Base-by-base conservation (phyloP, 805 yeast species). In the Lachancea dasiensis region DNA sequence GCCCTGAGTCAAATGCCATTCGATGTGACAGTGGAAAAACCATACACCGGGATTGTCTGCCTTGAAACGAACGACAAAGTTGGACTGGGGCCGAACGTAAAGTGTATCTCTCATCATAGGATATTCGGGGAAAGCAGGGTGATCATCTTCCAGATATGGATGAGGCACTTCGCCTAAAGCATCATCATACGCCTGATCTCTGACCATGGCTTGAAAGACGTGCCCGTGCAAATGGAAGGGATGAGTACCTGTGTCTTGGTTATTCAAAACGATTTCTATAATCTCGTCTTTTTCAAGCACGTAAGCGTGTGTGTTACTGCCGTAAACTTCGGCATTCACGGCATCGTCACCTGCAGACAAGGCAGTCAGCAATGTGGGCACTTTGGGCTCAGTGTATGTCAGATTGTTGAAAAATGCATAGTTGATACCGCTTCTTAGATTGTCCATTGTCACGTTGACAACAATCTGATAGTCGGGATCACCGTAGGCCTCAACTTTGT, bases 21-120 rank as follows among this genome's bases (percentile, higher is more conserved):
- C 97, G 55, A 92, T 83, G 62, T 90, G 98, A 66, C 98, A 90
- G 68, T 90, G 98, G 94, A 92, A 92, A 63, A 80, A 76, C 98
- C 97, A 90, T 30, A 89, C 89, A 69, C 98, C 98, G 22, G 97
- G 98, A 63, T 92, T 92, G 60, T 83, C 80, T 38, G 97, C 95
- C 56, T 74, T 76, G 72, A 87, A 90, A 59, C 97, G 76, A 46
- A 90, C 56, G 22, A 86, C 89, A 54, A 87, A 73, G 67, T 85
- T 80, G 2, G 96, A 87, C 57, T 84, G 84, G 19, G 95, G 87
- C 58, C 78, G 74, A 32, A 84, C 85, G 52, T 78, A 81, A 8
- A 82, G 65, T 7, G 83, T 76, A 60, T 92, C 98, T 68, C 98
- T 80, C 43, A 75, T 66, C 79, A 84, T 73, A 45, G 98, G 97